phyloP scores from a whole-genome alignment of 352 stramenopile species.

The Aphanomyces invadans region DNA sequence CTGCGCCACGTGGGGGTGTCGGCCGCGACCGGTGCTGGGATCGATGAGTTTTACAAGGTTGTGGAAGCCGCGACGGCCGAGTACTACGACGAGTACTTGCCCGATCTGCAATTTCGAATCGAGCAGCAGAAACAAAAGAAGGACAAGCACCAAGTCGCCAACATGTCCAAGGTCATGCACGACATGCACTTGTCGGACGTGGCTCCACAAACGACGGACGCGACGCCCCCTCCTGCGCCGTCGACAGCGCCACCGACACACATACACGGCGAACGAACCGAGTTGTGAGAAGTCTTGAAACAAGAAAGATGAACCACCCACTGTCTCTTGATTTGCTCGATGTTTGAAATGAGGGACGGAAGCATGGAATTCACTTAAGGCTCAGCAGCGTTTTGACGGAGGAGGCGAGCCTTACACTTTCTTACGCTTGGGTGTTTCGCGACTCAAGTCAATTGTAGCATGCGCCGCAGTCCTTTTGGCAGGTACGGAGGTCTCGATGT shows the following conservation, averaged over 20 bases:
- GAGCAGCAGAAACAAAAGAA: slow-evolving; percentile 48
- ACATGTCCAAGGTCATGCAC: slow-evolving; percentile 65
- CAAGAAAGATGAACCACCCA: neutral
- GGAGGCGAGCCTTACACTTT: neutral
- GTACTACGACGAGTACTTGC: slow-evolving; percentile 85
- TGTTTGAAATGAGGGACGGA: too few species aligned
- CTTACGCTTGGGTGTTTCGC: slow-evolving; percentile 8
- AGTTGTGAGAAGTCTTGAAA: slow-evolving; percentile 1
- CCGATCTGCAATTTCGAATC: slow-evolving; percentile 60
- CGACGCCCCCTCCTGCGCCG: slow-evolving; percentile 1
- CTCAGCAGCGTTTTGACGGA: neutral
- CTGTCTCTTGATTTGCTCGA: neutral
- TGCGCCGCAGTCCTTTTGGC: neutral
- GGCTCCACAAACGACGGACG: neutral
- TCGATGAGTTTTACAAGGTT: slow-evolving; percentile 90
- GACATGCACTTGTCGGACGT: slow-evolving; percentile 68
- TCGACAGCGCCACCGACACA: neutral
- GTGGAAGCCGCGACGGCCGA: slow-evolving; percentile 80
- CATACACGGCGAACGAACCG: slow-evolving; percentile 19
- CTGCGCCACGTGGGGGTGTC: slow-evolving; percentile 91
- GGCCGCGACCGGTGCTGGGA: slow-evolving; percentile 92
- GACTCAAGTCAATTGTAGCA: slow-evolving; percentile 22
- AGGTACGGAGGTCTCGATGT: neutral
- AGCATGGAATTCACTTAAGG: neutral
- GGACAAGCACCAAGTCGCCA: slow-evolving; percentile 38